These are phyloP conservation scores for Xeromyces bisporus DNA, from an alignment of 495 filamentous ascomycete genomes.

Conservation along the genomic window DNA sequence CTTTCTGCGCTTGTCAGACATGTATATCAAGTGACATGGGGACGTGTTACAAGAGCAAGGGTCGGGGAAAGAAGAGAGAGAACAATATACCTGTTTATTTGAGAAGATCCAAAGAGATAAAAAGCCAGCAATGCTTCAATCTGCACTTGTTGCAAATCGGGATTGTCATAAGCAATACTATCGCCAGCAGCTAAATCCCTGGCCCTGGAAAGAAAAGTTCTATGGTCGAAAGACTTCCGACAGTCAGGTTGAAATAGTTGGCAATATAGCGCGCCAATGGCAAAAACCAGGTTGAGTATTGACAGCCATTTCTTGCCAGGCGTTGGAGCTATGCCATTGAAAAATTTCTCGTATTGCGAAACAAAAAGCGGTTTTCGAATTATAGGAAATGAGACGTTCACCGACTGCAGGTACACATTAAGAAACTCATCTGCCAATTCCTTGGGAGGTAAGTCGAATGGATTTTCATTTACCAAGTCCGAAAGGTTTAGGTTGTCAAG, in stretches of 20 bases:
- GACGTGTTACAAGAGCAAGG: neutral
- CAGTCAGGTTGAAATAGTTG: constrained; percentile 25
- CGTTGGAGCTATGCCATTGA: constrained; percentile 5
- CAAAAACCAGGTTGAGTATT: constrained; percentile 48
- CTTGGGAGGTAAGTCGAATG: constrained; percentile 32
- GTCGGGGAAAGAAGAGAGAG: too few relatives aligned
- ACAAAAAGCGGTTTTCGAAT: constrained; percentile 27
- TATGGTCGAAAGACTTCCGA: constrained; percentile 25
- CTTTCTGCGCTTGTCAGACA: too few relatives aligned
- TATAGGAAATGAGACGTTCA: constrained; percentile 41
- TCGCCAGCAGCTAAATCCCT: constrained; percentile 33
- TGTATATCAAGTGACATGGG: neutral
- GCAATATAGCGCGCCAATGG: constrained; percentile 36
- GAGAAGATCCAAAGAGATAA: constrained; percentile 41
- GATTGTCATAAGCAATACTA: constrained; percentile 34
- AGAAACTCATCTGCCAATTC: constrained; percentile 35
- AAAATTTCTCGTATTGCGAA: constrained; percentile 25
- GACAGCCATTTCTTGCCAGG: constrained; percentile 35
- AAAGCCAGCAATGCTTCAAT: constrained; percentile 35
- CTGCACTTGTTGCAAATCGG: constrained; percentile 44
- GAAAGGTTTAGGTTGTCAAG: constrained; percentile 36
- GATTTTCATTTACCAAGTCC: constrained; percentile 24
- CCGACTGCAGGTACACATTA: constrained; percentile 35
- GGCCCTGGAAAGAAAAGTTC: constrained; percentile 41
- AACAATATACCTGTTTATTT: constrained; percentile 50